Evolutionary conservation across 2,329 filamentous ascomycete species (phyloP).

Genomic region (Drechslera avenae): DNA sequence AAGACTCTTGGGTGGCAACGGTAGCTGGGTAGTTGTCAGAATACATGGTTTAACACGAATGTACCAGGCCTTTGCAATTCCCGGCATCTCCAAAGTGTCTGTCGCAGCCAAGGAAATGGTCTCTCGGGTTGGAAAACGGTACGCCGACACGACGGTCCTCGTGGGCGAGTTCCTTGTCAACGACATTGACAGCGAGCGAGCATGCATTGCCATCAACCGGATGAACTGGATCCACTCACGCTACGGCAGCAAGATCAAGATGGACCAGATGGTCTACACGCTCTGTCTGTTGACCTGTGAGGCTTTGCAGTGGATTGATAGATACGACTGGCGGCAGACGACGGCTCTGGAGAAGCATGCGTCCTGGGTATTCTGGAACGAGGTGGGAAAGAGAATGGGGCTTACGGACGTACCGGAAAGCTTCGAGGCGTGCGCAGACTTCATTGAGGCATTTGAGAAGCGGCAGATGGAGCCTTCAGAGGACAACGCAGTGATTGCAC

Average conservation of each 20-base stretch:
- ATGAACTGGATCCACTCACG: conserved; percentile 20
- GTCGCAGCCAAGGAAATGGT: conserved; percentile 15
- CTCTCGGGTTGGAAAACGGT: conserved; percentile 12
- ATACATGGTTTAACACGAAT: not conserved
- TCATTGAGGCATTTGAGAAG: conserved; percentile 12
- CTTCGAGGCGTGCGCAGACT: conserved; percentile 12
- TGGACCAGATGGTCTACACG: conserved; percentile 18
- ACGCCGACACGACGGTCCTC: conserved; percentile 14
- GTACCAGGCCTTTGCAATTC: conserved; percentile 11
- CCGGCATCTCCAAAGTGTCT: conserved; percentile 14
- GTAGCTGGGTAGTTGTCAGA: too few relatives aligned
- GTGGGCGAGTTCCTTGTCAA: conserved; percentile 17
- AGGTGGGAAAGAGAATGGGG: conserved; percentile 15
- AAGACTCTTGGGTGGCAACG: too few relatives aligned
- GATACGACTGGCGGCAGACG: conserved; percentile 12
- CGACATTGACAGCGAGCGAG: conserved; percentile 20
- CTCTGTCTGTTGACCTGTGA: conserved; percentile 15
- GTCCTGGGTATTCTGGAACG: conserved; percentile 14
- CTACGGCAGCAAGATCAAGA: conserved; percentile 14
- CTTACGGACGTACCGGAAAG: conserved; percentile 10
- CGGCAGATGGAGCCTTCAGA: conserved; percentile 9
- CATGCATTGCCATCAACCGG: conserved; percentile 13
- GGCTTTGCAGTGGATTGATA: conserved; percentile 14
- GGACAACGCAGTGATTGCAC: conserved; percentile 12
- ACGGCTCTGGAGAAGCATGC: conserved; percentile 14